Evolutionary conservation across 1,284 basidiomycete genomes (phyloP).

Genomic region (Butyriboletus appendiculatus): DNA sequence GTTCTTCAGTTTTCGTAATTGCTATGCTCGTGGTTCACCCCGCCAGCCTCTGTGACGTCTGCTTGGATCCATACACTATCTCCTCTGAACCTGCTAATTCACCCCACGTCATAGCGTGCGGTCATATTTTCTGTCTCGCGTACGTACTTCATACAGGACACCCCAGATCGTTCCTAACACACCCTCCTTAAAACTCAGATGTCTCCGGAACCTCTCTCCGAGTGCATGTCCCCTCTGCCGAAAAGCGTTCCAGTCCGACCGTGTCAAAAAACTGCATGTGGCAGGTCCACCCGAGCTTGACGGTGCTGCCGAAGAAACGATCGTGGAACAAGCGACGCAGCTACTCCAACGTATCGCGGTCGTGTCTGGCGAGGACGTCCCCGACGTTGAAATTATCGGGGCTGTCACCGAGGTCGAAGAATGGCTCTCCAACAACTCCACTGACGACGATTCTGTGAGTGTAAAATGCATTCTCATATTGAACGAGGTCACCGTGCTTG

Average conservation of each 20-base stretch:
- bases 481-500: background rate
- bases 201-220: constrained; percentile 50
- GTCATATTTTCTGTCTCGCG: constrained; percentile 68
- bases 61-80: constrained; percentile 55
- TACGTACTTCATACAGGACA: constrained; percentile 37
- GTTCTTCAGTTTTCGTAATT: constrained; percentile 24
- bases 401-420: constrained; percentile 46
- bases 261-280: constrained; percentile 62
- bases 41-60: constrained; percentile 69
- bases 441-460: constrained; percentile 36
- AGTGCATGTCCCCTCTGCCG: constrained; percentile 65
- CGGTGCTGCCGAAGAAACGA: constrained; percentile 25
- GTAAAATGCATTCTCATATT: constrained; percentile 5
- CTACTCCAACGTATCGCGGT: constrained; percentile 49
- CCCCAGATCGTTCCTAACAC: constrained; percentile 13
- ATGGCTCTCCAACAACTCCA: constrained; percentile 41
- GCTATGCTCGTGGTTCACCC: constrained; percentile 58
- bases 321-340: constrained; percentile 36
- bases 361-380: constrained; percentile 44
- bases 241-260: constrained; percentile 51
- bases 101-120: constrained; percentile 67
- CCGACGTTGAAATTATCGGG: constrained; percentile 44
- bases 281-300: constrained; percentile 44
- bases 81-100: constrained; percentile 46
- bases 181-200: constrained; percentile 36